Percentiles rank a stretch among this genome's conserved stretches.
phyloP scores from a whole-genome alignment of 1,139 yeast species.

The Suhomyces choctaworum region DNA sequence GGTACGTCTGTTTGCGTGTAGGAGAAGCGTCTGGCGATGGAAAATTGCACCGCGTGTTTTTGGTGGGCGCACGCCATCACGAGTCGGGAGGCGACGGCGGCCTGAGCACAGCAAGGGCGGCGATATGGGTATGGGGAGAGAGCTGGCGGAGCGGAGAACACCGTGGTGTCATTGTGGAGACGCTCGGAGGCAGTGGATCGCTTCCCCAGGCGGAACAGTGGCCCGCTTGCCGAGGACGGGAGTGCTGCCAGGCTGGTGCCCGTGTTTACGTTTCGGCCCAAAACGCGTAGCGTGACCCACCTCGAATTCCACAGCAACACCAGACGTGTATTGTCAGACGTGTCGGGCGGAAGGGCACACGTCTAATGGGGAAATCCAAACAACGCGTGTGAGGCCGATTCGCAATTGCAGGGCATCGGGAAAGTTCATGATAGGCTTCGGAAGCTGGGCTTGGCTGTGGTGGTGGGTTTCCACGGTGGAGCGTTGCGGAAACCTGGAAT shows the following conservation, averaged over 20 bases:
- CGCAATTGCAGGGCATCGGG: slow-evolving; percentile 4
- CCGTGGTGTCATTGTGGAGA: no score
- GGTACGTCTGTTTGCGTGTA: slow-evolving; percentile 3
- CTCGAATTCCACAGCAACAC: slow-evolving; percentile 6
- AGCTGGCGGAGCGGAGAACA: neutral
- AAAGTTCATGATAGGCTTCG: neutral
- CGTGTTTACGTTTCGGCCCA: slow-evolving; percentile 6
- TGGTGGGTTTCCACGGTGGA: no score
- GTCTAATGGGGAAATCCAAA: slow-evolving; percentile 3
- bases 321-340: slow-evolving; percentile 8
- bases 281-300: slow-evolving; percentile 7
- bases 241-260: no score
- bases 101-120: neutral
- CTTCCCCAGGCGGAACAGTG: no score
- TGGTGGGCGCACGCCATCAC: slow-evolving; percentile 5
- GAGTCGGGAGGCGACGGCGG: neutral
- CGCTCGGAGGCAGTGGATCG: no score
- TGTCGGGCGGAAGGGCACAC: slow-evolving; percentile 2
- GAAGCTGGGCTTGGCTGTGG: no score
- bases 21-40: slow-evolving; percentile 3
- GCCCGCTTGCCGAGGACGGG: no score
- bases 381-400: slow-evolving; percentile 2
- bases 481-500: no score
- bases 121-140: slow-evolving; percentile 1
- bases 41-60: slow-evolving; percentile 5